phyloP scores from a whole-genome alignment of 1,284 basidiomycete genomes.

The Pyrrhoderma noxium region DNA sequence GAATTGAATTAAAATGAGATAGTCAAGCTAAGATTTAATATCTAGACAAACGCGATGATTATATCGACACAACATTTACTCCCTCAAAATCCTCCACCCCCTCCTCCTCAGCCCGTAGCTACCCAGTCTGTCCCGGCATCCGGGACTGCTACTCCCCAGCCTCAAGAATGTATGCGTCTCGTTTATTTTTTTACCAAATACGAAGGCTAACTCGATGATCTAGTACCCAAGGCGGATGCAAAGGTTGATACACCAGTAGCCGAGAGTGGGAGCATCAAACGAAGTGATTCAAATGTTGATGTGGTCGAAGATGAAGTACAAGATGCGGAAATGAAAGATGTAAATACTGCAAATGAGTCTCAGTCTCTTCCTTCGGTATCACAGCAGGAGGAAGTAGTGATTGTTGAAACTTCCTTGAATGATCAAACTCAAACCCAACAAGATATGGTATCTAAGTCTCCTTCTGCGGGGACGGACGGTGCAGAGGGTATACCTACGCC shows the following conservation, averaged over 20 bases:
- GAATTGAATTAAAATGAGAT: neutral
- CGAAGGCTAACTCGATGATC: neutral
- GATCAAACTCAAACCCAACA: neutral
- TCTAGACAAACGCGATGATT: slow-evolving; percentile 75
- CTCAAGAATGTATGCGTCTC: slow-evolving; percentile 3
- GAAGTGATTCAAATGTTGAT: slow-evolving; percentile 5
- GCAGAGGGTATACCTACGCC: neutral
- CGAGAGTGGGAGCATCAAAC: neutral
- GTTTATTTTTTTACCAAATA: neutral
- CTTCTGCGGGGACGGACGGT: neutral
- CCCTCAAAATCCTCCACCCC: slow-evolving; percentile 26
- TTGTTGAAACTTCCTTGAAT: no score
- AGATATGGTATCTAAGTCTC: neutral
- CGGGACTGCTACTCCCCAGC: slow-evolving; percentile 11
- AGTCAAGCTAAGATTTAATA: neutral
- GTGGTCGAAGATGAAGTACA: slow-evolving; percentile 9
- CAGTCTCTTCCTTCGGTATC: no score
- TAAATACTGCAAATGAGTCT: neutral
- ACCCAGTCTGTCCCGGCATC: slow-evolving; percentile 2
- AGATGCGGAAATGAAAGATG: slow-evolving; percentile 7
- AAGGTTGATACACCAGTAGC: neutral
- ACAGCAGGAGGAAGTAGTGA: no score
- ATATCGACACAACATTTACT: slow-evolving; percentile 81
- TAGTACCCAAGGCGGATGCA: slow-evolving; percentile 1
- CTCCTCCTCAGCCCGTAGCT: neutral